Percentiles rank a stretch among this genome's conserved stretches.
Conservation (phyloP, 345 rosid species). For the Eucalyptus marginata region DNA sequence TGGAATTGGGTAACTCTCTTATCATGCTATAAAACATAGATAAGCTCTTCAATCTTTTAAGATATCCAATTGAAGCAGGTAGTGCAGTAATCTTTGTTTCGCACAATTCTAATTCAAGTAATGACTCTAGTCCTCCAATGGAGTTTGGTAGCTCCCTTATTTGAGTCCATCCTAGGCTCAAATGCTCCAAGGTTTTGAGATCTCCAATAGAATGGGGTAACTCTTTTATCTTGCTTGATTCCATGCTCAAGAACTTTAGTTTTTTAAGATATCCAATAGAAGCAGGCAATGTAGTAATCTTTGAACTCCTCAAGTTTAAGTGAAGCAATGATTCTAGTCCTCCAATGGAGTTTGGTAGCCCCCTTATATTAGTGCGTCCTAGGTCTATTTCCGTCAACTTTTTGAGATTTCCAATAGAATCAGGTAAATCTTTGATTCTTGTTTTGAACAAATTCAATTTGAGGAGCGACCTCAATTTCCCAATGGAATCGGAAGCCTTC, state of each 20-base stretch:
- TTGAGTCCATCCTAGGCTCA: background rate
- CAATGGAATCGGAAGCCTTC: background rate
- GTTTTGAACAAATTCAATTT: background rate
- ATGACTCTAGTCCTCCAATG: background rate
- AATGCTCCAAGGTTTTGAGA: accelerated
- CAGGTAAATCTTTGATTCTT: background rate
- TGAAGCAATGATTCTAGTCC: background rate
- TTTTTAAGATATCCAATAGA: background rate
- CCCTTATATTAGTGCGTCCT: background rate
- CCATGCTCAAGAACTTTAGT: accelerated
- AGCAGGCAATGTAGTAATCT: background rate
- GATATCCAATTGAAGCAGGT: background rate
- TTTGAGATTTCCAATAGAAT: background rate
- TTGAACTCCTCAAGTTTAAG: accelerated
- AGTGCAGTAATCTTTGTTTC: background rate
- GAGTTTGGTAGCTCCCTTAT: background rate
- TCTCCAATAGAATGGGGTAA: background rate
- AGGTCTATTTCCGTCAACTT: background rate
- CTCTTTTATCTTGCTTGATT: background rate
- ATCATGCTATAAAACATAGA: accelerated
- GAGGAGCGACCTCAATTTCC: background rate
- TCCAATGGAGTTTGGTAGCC: background rate
- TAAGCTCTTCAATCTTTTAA: accelerated
- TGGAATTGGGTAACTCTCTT: background rate
- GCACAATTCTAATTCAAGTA: accelerated